These are phyloP conservation scores for Cadophora gregata DNA, from an alignment of 2,329 filamentous ascomycete species.

Conservation along the genomic window DNA sequence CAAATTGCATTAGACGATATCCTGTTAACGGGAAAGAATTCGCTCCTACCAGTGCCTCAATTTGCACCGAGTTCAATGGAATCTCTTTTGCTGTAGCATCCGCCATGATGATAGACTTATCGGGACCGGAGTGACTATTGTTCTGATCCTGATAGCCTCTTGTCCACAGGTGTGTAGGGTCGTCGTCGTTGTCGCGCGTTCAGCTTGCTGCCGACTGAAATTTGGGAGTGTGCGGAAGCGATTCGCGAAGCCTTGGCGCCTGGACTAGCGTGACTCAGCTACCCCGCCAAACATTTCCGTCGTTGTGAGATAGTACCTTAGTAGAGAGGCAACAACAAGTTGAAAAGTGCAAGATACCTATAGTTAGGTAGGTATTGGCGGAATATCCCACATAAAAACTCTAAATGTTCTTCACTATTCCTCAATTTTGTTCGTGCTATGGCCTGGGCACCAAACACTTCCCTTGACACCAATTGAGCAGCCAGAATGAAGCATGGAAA, in stretches of 20 bases:
- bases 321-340: background rate
- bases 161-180: background rate
- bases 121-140: background rate
- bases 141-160: background rate
- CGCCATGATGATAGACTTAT: slow-evolving; percentile 56
- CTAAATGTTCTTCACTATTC: no score
- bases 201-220: slow-evolving; percentile 16
- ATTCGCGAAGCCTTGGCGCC: slow-evolving; percentile 8
- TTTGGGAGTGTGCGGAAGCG: slow-evolving; percentile 1
- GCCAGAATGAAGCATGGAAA: no score
- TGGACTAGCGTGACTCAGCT: background rate
- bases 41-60: slow-evolving; percentile 85
- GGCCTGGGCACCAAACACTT: no score
- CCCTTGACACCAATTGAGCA: no score
- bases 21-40: slow-evolving; percentile 43
- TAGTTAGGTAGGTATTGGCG: no score
- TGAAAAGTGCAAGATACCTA: no score
- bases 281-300: background rate
- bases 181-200: background rate
- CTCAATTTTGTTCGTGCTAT: no score
- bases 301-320: background rate
- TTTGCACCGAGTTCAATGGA: slow-evolving; percentile 85
- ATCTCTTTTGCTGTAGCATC: slow-evolving; percentile 64
- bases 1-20: slow-evolving; percentile 37
- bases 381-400: no score